Evolutionary conservation across 352 stramenopile genomes (phyloP), one percentile per base, ranked within the genome.

Genomic region (Hyaloperonospora brassicae): DNA sequence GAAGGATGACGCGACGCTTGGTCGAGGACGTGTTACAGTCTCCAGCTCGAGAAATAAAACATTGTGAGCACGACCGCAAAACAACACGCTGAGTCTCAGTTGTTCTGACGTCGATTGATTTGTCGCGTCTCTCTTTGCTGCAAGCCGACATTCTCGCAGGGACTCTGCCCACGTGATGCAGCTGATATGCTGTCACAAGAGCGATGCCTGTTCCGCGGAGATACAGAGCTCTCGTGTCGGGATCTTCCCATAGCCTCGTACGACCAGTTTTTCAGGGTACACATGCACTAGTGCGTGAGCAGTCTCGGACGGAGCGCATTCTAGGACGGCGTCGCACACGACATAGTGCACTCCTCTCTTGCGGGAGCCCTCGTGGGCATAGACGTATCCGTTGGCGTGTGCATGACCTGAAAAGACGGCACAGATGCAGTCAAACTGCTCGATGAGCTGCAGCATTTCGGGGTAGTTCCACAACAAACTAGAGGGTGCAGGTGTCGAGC

Each of bases 391-490:
- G 34, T 88, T 67, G 17, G 48, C 51, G 50, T 93, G 83, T 17
- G 77, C 63, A 55, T 93, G 83, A 17, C 83, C 83, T 4, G 72
- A 81, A 54, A 89, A 86, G 45, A 89, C 78, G 38, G 61, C 73
- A 17, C 76, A 70, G 27, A 93, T 79, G 42, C 73, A 82, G 1
- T 57, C 25, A 50, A 64, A 59, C 7, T 54, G 55, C n/a, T 65
- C 52, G 21, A 91, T 65, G 17, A 81, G 44, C 22, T 60, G 56
- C 17, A 91, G 50, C 17, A 91, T 56, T 53, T 84, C 70, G 22
- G 81, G 57, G 62, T 87, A 91, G 59, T 93, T 90, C 83, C 83
- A 93, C 12, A 90, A 64, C 50, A 91, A 57, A 47, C 64, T 70
- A 11, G 70, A 72, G 45, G 65, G 54, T 44, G 51, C 36, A 6